A percentile compares a stretch with the other conserved stretches of the same genome.
Conservation (phyloP, 1,284 basidiomycete genomes). For the Anthracocystis walkeri region DNA sequence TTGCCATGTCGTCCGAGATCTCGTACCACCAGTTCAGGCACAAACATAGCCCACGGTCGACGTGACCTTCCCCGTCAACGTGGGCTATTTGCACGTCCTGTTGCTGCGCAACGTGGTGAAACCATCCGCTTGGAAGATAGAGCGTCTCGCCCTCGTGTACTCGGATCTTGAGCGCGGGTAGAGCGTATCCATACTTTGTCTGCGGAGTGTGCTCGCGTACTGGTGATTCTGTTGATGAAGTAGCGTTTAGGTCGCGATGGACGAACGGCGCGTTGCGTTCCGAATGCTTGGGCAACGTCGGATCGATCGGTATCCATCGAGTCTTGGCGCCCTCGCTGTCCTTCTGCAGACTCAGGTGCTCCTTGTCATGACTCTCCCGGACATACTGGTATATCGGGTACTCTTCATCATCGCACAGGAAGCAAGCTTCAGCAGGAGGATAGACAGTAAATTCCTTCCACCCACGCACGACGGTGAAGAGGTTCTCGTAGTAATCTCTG, state of each 20-base stretch:
- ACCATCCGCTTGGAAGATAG: conserved; percentile 64
- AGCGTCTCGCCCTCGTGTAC: conserved; percentile 60
- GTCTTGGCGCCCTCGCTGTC: conserved; percentile 33
- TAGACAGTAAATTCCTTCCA: conserved; percentile 62
- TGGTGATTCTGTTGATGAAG: background rate
- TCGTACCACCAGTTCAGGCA: conserved; percentile 67
- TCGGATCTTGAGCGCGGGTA: conserved; percentile 55
- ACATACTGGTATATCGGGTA: conserved; percentile 26
- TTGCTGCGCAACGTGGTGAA: conserved; percentile 61
- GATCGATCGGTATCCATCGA: conserved; percentile 64
- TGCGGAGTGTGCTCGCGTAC: conserved; percentile 12
- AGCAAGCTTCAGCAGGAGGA: conserved; percentile 55
- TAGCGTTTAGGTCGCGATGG: conserved; percentile 34
- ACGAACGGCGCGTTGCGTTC: conserved; percentile 43
- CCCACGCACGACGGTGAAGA: conserved; percentile 60
- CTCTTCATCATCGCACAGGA: conserved; percentile 55
- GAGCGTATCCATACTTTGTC: conserved; percentile 47
- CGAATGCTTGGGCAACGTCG: conserved; percentile 36
- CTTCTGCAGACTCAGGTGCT: conserved; percentile 17
- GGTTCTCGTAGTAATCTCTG: conserved; percentile 65
- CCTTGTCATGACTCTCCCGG: background rate
- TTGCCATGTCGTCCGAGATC: conserved; percentile 46
- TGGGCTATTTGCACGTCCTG: conserved; percentile 40
- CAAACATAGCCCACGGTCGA: conserved; percentile 52
- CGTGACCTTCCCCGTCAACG: background rate